Conservation (phyloP, 495 filamentous ascomycete species). For the Elaphomyces granulatus region DNA sequence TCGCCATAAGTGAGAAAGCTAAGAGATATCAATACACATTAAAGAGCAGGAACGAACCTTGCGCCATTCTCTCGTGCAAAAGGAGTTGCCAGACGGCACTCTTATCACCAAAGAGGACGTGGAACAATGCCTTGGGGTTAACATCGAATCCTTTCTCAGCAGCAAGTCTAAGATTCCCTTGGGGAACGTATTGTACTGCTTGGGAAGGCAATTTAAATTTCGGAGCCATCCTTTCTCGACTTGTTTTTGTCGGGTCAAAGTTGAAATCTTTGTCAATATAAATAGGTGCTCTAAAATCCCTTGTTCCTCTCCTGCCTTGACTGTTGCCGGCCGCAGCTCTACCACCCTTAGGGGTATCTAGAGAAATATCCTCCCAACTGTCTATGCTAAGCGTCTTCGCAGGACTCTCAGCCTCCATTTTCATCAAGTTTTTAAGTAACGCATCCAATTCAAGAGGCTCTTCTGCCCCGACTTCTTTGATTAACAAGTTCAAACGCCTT, state of each 20-base stretch:
- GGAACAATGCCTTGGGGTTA: slow-evolving; percentile 85
- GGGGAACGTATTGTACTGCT: slow-evolving; percentile 69
- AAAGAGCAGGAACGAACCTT: slow-evolving; percentile 33
- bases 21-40: background rate
- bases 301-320: slow-evolving; percentile 21
- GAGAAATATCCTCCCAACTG: slow-evolving; percentile 82
- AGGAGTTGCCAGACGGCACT: slow-evolving; percentile 86
- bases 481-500: slow-evolving; percentile 65
- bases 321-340: slow-evolving; percentile 9
- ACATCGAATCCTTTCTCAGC: slow-evolving; percentile 72
- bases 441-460: slow-evolving; percentile 46
- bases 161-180: slow-evolving; percentile 54
- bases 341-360: slow-evolving; percentile 45
- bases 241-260: slow-evolving; percentile 27
- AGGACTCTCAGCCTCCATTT: slow-evolving; percentile 50
- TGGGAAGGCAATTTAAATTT: slow-evolving; percentile 78
- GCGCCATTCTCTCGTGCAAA: slow-evolving; percentile 70
- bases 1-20: too few species aligned
- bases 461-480: slow-evolving; percentile 57
- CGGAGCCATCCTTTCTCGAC: slow-evolving; percentile 38
- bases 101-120: slow-evolving; percentile 91
- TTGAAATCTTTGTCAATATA: slow-evolving; percentile 49
- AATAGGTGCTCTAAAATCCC: slow-evolving; percentile 44
- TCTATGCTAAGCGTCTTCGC: slow-evolving; percentile 59
- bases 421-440: slow-evolving; percentile 49